Base-by-base conservation (phyloP, 257 asterid genomes). In the Penstemon davidsonii region DNA sequence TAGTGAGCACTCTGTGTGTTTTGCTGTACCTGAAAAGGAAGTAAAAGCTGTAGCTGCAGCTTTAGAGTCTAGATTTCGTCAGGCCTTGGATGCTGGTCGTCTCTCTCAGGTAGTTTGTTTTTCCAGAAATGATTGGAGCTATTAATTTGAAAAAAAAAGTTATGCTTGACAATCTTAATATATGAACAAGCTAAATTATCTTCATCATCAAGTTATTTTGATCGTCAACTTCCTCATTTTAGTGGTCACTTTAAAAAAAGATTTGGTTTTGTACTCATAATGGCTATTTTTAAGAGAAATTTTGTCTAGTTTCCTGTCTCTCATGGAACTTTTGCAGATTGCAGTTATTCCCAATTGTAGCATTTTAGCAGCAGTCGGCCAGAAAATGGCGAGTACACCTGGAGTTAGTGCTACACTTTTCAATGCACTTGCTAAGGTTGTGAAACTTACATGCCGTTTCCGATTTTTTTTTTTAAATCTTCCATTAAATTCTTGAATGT, bases 361-460 rank as follows among this genome's bases (percentile, higher is more conserved):
- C 83, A 94, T 94, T 77, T 85, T 94, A 81, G 99, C 99, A 57
- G 82, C 99, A 3, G 99, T 94, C 70, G 99, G 99, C 65, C 97
- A 94, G 85, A 94, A 82, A 84, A 94, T 94, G 99, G 99, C 99
- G 12, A 94, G 99, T 64, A 94, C 99, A 55, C 99, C 99, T 53
- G 99, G 99, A 76, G 99, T 94, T 77, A 91, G 97, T 80, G 97
- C 99, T 59, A 91, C 96, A 56, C 87, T 94, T 53, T 94, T 94
- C 85, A 85, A 86, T 83, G 99, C 99, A 59, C 92, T 94, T 66
- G 99, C 99, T 45, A 94, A 91, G 97, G 99, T 89, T 66, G 36
- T 70, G 15, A 75, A 68, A 70, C 61, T 77, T 72, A 43, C 60
- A 42, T 33, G 37, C 46, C 59, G 51, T 58, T 11, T 46, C 3